Evolutionary conservation across 768 basidiomycete species (phyloP).

Genomic region (Russula brevipes): DNA sequence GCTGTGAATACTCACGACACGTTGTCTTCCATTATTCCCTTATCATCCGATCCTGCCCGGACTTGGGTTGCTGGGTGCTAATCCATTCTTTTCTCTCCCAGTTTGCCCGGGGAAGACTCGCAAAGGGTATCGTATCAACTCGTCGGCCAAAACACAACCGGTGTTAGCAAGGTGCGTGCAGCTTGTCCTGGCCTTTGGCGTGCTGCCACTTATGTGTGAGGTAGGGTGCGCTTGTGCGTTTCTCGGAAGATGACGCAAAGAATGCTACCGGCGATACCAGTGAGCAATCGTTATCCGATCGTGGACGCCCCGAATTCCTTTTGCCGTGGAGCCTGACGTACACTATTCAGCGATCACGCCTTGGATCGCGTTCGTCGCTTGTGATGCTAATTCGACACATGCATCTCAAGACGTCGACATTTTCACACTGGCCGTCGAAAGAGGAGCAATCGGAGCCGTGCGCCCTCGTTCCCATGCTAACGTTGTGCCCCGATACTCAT

Average conservation of each 20-base stretch:
- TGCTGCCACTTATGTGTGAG: not conserved
- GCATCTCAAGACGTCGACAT: slow-evolving; percentile 60
- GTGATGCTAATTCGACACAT: slow-evolving; percentile 71
- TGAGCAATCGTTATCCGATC: slow-evolving; percentile 29
- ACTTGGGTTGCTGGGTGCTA: not conserved
- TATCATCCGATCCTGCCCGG: not conserved
- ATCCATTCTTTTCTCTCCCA: slow-evolving; percentile 11
- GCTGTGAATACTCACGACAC: not conserved
- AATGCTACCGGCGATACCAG: slow-evolving; percentile 44
- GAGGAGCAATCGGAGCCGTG: slow-evolving; percentile 78
- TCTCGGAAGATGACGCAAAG: slow-evolving; percentile 51
- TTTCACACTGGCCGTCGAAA: slow-evolving; percentile 72
- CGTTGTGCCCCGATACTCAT: not conserved
- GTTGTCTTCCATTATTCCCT: not conserved
- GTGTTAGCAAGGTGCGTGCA: slow-evolving; percentile 50
- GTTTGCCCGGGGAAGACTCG: slow-evolving; percentile 41
- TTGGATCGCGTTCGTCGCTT: slow-evolving; percentile 87
- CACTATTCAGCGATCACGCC: slow-evolving; percentile 56
- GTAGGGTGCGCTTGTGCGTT: slow-evolving; percentile 80
- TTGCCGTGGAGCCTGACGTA: not conserved
- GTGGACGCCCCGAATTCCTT: not conserved
- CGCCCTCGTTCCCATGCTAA: slow-evolving; percentile 23
- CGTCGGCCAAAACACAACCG: slow-evolving; percentile 44
- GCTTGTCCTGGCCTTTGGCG: not conserved
- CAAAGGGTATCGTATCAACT: slow-evolving; percentile 59